These are phyloP conservation scores for Schwanniomyces occidentalis DNA, from an alignment of 805 yeast species.

Conservation along the genomic window DNA sequence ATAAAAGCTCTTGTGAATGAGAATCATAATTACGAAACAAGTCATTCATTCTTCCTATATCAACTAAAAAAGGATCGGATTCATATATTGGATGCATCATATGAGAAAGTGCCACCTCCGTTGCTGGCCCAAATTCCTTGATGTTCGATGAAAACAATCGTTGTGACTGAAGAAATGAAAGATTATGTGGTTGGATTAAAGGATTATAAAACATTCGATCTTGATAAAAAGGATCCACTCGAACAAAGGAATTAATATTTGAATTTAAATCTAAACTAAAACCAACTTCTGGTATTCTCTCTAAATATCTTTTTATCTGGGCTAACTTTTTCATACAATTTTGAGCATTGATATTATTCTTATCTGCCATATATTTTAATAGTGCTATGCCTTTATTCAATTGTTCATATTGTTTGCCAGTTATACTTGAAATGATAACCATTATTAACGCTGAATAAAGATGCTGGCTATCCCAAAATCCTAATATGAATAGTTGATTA, in stretches of 20 bases:
- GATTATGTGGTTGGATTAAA: not conserved
- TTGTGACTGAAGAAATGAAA: not conserved
- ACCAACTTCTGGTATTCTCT: conserved; percentile 23
- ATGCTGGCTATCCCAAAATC: conserved; percentile 44
- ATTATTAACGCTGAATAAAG: conserved; percentile 32
- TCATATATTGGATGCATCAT: not conserved
- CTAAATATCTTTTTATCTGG: conserved; percentile 23
- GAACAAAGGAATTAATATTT: conserved; percentile 10
- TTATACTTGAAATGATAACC: conserved; percentile 26
- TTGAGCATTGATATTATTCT: conserved; percentile 36
- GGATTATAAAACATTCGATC: conserved; percentile 2
- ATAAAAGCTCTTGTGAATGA: conserved; percentile 15
- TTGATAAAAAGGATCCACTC: no score
- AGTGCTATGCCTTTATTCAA: conserved; percentile 29
- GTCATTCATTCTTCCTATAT: not conserved
- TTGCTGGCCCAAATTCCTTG: not conserved
- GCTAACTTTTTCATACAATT: conserved; percentile 28
- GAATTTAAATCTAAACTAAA: conserved; percentile 20
- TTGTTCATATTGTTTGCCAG: conserved; percentile 17
- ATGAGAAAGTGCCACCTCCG: not conserved
- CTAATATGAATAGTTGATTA: conserved; percentile 31
- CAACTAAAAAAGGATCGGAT: not conserved
- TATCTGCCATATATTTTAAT: conserved; percentile 33
- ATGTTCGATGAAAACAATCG: not conserved
- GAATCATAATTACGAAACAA: not conserved